Evolutionary conservation across 345 rosid species (phyloP), one percentile per base, ranked within the genome.

Genomic region (Lagerstroemia speciosa): DNA sequence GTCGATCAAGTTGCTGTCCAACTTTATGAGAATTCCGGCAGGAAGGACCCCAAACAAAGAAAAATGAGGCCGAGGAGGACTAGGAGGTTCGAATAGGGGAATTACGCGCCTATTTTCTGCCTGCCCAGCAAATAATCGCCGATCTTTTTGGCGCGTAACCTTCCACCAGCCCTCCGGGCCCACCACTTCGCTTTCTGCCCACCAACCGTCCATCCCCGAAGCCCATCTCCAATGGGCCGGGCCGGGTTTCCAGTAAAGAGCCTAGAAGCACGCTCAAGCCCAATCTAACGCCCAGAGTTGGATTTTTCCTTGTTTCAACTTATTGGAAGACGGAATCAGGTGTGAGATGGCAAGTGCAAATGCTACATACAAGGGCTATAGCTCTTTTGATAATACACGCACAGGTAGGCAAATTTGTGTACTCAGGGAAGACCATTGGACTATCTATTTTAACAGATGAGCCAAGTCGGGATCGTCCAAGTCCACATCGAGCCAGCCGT

Each of bases 401-500:
- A 46, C 19, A 46, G 5, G 52, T 20, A 20, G 3, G 8, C 1
- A 31, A 1, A n/a, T 8, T 57, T 58, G 62, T 27, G 31, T 57
- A 50, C 32, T 6, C 16, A 57, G 16, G 16, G 22, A 57, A 27
- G 31, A 57, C 16, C 76, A 36, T 12, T 10, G 22, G 41, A 10
- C 67, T 50, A 72, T 62, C 76, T 71, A 77, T 74, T 75, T 82
- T 73, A 87, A 79, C 81, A 92, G 43, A 78, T 89, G 92, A 36
- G 86, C 83, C 6, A 89, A 79, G 76, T 86, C 89, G 64, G 92
- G 96, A 75, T 92, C 96, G 66, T 92, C 83, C 80, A 87, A 72
- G 76, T 81, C 83, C 70, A 86, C 84, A 72, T 87, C 92, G 73
- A 89, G 72, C 83, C 76, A 79, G 45, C 96, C 94, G 61, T 87